A percentile compares a stretch with the other conserved stretches of the same genome.
These are phyloP conservation scores for Umbelopsis isabellina DNA, from an alignment of 192 early-diverging fungal species.

Conservation along the genomic window DNA sequence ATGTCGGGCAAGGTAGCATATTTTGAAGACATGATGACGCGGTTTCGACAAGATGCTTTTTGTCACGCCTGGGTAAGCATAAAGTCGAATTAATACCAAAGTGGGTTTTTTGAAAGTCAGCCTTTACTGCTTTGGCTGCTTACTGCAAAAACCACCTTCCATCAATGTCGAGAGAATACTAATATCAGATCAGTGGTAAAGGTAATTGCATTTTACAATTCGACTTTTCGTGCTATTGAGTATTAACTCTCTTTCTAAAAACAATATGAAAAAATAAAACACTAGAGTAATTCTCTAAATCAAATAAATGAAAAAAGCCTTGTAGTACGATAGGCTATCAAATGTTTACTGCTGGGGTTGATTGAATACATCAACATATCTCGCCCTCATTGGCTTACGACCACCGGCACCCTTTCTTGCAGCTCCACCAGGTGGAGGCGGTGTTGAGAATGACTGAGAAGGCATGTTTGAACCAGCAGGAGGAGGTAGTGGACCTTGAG, in stretches of 20 bases:
- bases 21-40: conserved; percentile 60
- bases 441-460: conserved; percentile 16
- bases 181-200: too few species aligned
- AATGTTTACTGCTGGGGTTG: background rate
- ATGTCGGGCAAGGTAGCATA: conserved; percentile 82
- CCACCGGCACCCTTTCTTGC: conserved; percentile 30
- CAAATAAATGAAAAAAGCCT: background rate
- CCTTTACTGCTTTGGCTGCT: background rate
- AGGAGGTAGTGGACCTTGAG: conserved; percentile 8
- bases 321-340: background rate
- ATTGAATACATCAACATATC: conserved; percentile 58
- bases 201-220: too few species aligned
- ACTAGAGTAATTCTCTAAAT: conserved; percentile 3
- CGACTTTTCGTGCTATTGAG: too few species aligned
- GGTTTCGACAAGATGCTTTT: background rate
- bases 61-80: background rate
- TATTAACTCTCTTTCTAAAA: too few species aligned
- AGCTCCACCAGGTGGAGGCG: conserved; percentile 31
- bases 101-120: background rate
- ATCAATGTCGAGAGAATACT: too few species aligned
- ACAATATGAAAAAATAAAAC: background rate
- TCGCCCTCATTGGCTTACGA: conserved; percentile 42
- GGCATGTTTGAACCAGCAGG: conserved; percentile 1
- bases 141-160: too few species aligned
- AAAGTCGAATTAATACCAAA: background rate